Conservation (phyloP, 306 rosid genomes). For the Castanea crenata region DNA sequence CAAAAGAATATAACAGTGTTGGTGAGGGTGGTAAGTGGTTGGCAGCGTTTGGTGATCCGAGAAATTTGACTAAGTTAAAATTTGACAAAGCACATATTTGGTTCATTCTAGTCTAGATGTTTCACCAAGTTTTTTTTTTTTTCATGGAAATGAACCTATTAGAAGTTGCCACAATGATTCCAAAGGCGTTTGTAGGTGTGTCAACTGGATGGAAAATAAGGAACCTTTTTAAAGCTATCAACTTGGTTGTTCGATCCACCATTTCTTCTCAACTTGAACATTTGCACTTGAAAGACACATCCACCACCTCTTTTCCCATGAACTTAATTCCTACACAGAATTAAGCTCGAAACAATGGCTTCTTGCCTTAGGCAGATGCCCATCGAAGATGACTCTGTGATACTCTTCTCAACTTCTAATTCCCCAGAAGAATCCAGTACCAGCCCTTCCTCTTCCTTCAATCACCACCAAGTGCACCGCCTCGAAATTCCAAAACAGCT, state of each 20-base stretch:
- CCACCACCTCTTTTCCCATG: slow-evolving; percentile 9
- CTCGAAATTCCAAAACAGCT: slow-evolving; percentile 23
- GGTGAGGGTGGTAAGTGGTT: neutral
- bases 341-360: slow-evolving; percentile 32
- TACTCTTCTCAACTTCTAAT: slow-evolving; percentile 57
- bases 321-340: slow-evolving; percentile 16
- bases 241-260: slow-evolving; percentile 49
- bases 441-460: slow-evolving; percentile 54
- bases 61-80: neutral
- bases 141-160: neutral
- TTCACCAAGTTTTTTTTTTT: neutral
- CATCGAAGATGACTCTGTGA: slow-evolving; percentile 57
- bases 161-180: neutral
- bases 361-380: slow-evolving; percentile 39
- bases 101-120: neutral
- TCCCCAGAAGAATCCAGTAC: slow-evolving; percentile 61
- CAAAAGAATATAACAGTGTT: neutral
- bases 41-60: slow-evolving; percentile 5
- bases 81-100: neutral
- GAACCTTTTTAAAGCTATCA: slow-evolving; percentile 16
- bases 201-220: neutral
- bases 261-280: neutral
- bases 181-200: neutral
- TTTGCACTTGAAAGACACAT: slow-evolving; percentile 17
- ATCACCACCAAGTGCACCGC: slow-evolving; percentile 39